Base-by-base conservation (phyloP, 1,139 yeast species). In the Yamadazyma pseudoaaseri region DNA sequence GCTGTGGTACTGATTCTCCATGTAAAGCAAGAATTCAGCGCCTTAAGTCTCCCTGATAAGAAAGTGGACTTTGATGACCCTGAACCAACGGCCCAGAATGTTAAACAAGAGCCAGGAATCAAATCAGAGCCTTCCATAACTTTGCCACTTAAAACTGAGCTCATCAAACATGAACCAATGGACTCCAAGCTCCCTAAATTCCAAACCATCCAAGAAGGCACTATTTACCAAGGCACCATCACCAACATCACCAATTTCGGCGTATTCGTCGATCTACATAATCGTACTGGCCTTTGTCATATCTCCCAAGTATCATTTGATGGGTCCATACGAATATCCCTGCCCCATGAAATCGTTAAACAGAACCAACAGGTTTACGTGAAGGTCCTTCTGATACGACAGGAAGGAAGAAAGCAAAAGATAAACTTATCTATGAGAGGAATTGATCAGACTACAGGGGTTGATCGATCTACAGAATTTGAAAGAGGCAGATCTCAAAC, bases 371-470 rank as follows among this genome's bases (percentile, higher is more conserved):
- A 64, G 5, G 90, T 89, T 4, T 82, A 62, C 51, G 95, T 81
- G 3, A 76, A 75, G 48, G 75, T 89, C 1, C 47, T 62, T 1
- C 64, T 62, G 26, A 52, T 80, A 2, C 81, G 76, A 27, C 23
- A 23, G 32, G 29, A 9, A 3, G 41, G 43, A 24, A 35, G 36
- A 14, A 43, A 54, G 24, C 52, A 50, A 10, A 77, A 73, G 41
- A 67, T 86, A 2, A 70, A 81, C 3, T 56, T 90, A 29, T 69
- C 85, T 0, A 79, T 89, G 90, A 76, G 79, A 49, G 77, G 76
- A n/a, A 73, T 86, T 2, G 86, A 87, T 50, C 96, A 86, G 50
- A 45, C 39, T 1, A 76, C 83, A 0, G 96, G 96, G 0, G 52
- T 62, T 29, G 79, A 69, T 30, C 38, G 47, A 21, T 41, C 53